Evolutionary conservation across 2,329 filamentous ascomycete species (phyloP), one percentile per base, ranked within the genome.

Genomic region (Verticillium tricorpus): DNA sequence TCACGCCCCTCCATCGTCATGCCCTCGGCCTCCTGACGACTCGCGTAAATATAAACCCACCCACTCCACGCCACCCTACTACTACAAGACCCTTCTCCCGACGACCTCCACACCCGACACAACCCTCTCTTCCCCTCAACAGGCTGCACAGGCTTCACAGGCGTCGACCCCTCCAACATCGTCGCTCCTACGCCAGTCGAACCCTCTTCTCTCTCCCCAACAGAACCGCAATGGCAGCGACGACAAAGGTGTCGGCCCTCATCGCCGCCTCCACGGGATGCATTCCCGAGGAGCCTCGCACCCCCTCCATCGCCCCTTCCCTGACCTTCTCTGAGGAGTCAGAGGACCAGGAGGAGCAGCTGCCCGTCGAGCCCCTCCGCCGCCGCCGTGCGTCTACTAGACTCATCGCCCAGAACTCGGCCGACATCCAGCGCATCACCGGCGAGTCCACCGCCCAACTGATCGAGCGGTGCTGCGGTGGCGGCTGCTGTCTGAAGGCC

Each of bases 311-410:
- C 57, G 85, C 84, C 1, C 86, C 86, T 1, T 88, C 86, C 1
- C 79, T 89, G 61, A 87, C 84, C 61, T 88, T 85, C 68, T 88
- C 85, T 15, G 85, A 83, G 65, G 82, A 86, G 65, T 87, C 85
- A 31, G 85, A 87, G 67, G 84, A 85, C 62, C 80, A 82, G 61
- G 83, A 85, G 58, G 81, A 82, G 63, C 75, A 76, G 57, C 74
- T 78, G 65, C 78, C 78, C 25, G 69, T 73, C 28, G 76, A 77
- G 37, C 76, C 77, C 64, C 73, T 74, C 56, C 83, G 84, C 56
- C 79, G 76, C 34, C 83, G 89, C 60, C 87, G 89, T 59, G 89
- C 88, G 61, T 91, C 88, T 4, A 92, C 89, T 8, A 83, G 84
- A 15, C 80, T 92, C 55, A 87, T 89, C 67, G 84, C 85, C 54